These are phyloP conservation scores for Mucor ambiguus DNA, from an alignment of 371 early-diverging fungal genomes.

Conservation along the genomic window DNA sequence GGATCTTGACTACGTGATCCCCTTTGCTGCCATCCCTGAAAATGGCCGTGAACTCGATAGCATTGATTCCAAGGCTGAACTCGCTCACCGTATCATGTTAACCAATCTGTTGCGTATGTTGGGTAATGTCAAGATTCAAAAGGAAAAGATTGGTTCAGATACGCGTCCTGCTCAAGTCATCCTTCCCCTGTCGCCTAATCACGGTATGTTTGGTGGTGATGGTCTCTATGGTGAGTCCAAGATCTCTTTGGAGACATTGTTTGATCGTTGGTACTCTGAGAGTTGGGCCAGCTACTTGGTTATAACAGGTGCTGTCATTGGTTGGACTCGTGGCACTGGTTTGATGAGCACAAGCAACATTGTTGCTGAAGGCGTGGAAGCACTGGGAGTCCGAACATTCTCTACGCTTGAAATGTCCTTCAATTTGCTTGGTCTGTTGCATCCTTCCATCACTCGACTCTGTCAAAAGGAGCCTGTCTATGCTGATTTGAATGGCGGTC, in stretches of 20 bases:
- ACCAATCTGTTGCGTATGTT: conserved; percentile 85
- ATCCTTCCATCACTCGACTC: conserved; percentile 79
- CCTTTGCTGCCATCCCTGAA: conserved; percentile 94
- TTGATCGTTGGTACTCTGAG: conserved; percentile 94
- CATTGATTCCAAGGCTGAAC: conserved; percentile 87
- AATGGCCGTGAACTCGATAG: conserved; percentile 86
- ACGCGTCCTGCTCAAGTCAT: conserved; percentile 92
- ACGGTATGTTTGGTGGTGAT: conserved; percentile 93
- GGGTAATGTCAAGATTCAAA: conserved; percentile 85
- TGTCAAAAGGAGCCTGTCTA: conserved; percentile 85
- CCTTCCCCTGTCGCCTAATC: conserved; percentile 95
- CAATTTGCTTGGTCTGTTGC: conserved; percentile 90
- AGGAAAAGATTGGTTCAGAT: conserved; percentile 73
- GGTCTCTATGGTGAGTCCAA: conserved; percentile 96
- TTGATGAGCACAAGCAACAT: conserved; percentile 93
- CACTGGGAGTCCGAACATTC: conserved; percentile 92
- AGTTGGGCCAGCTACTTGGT: conserved; percentile 88
- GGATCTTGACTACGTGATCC: conserved; percentile 94
- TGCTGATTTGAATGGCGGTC: conserved; percentile 94
- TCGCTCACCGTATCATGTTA: conserved; percentile 92
- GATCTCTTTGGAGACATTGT: conserved; percentile 90
- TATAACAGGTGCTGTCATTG: conserved; percentile 93
- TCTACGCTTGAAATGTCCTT: conserved; percentile 94
- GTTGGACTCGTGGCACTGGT: conserved; percentile 98
- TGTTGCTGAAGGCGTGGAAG: conserved; percentile 90